Conservation (phyloP, 1,284 basidiomycete genomes). For the Melampsora larici-populina region DNA sequence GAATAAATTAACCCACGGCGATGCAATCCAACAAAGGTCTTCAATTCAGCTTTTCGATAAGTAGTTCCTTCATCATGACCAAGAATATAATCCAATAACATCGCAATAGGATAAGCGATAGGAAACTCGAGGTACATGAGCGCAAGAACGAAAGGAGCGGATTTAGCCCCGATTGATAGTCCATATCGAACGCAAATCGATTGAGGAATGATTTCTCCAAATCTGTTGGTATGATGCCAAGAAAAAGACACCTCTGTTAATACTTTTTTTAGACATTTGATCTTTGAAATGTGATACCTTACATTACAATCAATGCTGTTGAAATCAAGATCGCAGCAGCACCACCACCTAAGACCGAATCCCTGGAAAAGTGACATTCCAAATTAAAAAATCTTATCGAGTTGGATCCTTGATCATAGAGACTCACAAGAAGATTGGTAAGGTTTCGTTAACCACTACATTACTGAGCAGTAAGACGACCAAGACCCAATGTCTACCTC, state of each 20-base stretch:
- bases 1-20: conserved; percentile 48
- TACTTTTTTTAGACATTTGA: not conserved
- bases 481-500: conserved; percentile 55
- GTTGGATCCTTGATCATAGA: not conserved
- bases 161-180: conserved; percentile 58
- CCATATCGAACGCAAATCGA: conserved; percentile 59
- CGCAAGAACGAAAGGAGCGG: conserved; percentile 56
- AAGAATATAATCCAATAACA: conserved; percentile 56
- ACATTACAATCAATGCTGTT: conserved; percentile 42
- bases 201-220: conserved; percentile 55
- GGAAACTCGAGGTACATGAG: conserved; percentile 57
- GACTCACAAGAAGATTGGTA: conserved; percentile 56
- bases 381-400: not conserved
- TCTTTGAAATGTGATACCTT: not conserved
- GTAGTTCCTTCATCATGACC: conserved; percentile 57
- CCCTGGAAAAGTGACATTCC: not conserved
- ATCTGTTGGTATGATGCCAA: conserved; percentile 44
- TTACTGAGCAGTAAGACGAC: conserved; percentile 57
- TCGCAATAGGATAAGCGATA: conserved; percentile 55
- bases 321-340: conserved; percentile 41
- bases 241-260: not conserved
- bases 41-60: conserved; percentile 55
- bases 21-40: conserved; percentile 55
- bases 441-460: conserved; percentile 58
- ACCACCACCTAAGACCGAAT: conserved; percentile 40